Base-by-base conservation (phyloP, 257 asterid genomes). In the Lycium barbarum region DNA sequence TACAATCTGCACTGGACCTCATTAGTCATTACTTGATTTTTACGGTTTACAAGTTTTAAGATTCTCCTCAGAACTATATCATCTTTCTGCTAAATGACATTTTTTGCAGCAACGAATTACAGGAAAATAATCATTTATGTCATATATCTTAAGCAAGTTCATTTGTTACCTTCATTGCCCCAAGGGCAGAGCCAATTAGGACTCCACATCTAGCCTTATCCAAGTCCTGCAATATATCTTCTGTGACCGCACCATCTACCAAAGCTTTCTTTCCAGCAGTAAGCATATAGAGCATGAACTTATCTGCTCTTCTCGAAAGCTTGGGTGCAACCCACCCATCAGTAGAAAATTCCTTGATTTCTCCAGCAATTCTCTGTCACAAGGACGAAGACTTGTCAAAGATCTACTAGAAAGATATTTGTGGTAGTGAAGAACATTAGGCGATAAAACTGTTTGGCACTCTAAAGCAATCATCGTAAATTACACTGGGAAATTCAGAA, bases 261-360 rank as follows among this genome's bases (percentile, higher is more conserved):
- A 91, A 68, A 47, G 92, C 92, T 81, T 88, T 91, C 87, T 91
- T 91, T 49, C 93, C 93, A 35, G 92, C 90, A 36, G 85, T 86
- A 63, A 91, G 84, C 87, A 88, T 58, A 70, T 88, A 91, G 58
- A 91, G 91, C 90, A 88, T 84, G 79, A 83, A 91, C 35, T 86
- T 91, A 72, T 89, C 91, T 14, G 87, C 90, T 81, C 91, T 88
- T 83, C 88, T 89, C 0, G 87, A 85, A 54, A 89, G 88, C 86
- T 89, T 91, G 45, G 87, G 91, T 3, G 89, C 86, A 81, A 89
- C 89, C 91, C 87, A 88, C 36, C 92, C 90, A 33, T 88, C 88
- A 54, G 90, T 67, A 2, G 91, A 88, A 81, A 89, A 89, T 33
- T 78, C 83, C 89, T 91, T 89, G 79, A 91, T 89, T 55, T 89